Evolutionary conservation across 2,329 filamentous ascomycete species (phyloP).

Genomic region (Ophiostoma montium): DNA sequence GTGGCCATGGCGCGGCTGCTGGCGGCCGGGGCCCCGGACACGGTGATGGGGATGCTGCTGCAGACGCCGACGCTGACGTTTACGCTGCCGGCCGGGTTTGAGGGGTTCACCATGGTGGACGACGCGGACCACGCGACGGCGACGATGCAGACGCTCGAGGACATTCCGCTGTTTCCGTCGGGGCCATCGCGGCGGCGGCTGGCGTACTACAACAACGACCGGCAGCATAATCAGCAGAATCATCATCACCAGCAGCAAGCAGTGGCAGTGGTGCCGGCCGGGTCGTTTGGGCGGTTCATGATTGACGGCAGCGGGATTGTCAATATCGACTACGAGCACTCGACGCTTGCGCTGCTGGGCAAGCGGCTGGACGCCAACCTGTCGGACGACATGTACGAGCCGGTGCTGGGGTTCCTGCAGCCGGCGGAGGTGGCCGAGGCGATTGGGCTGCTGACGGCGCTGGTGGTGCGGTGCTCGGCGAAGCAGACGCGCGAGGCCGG

Average conservation of each 20-base stretch:
- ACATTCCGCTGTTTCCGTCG: slow-evolving; percentile 48
- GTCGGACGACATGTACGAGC: slow-evolving; percentile 37
- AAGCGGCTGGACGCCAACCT: slow-evolving; percentile 58
- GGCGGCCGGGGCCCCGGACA: slow-evolving; percentile 29
- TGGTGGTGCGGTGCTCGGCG: too few relatives aligned
- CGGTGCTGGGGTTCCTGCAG: slow-evolving; percentile 38
- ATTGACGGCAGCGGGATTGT: slow-evolving; percentile 66
- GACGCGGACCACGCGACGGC: slow-evolving; percentile 62
- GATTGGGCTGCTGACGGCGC: slow-evolving; percentile 56
- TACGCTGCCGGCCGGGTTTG: slow-evolving; percentile 55
- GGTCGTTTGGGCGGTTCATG: slow-evolving; percentile 58
- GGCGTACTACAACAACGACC: slow-evolving; percentile 29
- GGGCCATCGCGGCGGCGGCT: slow-evolving; percentile 30
- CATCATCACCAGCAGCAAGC: too few relatives aligned
- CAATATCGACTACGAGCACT: slow-evolving; percentile 65
- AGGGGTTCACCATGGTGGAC: slow-evolving; percentile 60
- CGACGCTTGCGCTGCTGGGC: slow-evolving; percentile 64
- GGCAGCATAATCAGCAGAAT: too few relatives aligned
- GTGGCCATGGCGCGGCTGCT: slow-evolving; percentile 54
- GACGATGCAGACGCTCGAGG: slow-evolving; percentile 51
- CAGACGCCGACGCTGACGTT: slow-evolving; percentile 65
- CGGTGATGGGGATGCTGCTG: slow-evolving; percentile 50
- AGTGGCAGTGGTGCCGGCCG: slow-evolving; percentile 47
- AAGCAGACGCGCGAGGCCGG: too few relatives aligned
- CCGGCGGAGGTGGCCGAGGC: slow-evolving; percentile 56